A percentile compares a stretch with the other conserved stretches of the same genome.
Evolutionary conservation across 2,329 filamentous ascomycete genomes (phyloP).

Genomic region (Alternaria infectoria): DNA sequence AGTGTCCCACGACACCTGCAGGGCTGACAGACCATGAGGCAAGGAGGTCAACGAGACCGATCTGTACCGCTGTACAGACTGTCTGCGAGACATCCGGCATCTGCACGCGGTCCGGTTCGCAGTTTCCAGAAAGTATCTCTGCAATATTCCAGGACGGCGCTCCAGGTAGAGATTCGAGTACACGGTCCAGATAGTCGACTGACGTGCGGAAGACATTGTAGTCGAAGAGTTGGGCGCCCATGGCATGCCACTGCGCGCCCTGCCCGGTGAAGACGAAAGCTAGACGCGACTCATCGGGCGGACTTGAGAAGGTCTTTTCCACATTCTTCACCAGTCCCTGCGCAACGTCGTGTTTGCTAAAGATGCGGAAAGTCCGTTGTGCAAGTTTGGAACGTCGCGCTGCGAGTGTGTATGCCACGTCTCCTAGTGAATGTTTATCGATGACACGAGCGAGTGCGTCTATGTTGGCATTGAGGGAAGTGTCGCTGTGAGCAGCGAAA

Average conservation of each 20-base stretch:
- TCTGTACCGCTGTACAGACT: conserved; percentile 30
- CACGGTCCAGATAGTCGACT: not conserved
- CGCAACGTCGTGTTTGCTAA: not conserved
- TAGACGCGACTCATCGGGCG: conserved; percentile 11
- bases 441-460: not conserved
- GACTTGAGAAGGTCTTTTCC: not conserved
- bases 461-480: not conserved
- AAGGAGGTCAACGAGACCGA: conserved; percentile 29
- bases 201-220: not conserved
- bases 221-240: conserved; percentile 24
- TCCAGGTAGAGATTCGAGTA: not conserved
- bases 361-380: not conserved
- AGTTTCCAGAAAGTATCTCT: not conserved
- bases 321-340: not conserved
- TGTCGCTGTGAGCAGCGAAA: not conserved
- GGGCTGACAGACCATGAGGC: conserved; percentile 15
- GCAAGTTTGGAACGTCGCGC: not conserved
- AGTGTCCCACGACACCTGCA: conserved; percentile 22
- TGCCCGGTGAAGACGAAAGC: conserved; percentile 37
- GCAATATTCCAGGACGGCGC: not conserved
- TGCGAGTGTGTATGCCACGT: not conserved
- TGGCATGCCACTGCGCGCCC: conserved; percentile 33
- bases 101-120: not conserved
- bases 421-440: not conserved
- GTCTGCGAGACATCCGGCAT: conserved; percentile 23